phyloP scores from a whole-genome alignment of 1,284 basidiomycete genomes.

The Marasmius tenuissimus region DNA sequence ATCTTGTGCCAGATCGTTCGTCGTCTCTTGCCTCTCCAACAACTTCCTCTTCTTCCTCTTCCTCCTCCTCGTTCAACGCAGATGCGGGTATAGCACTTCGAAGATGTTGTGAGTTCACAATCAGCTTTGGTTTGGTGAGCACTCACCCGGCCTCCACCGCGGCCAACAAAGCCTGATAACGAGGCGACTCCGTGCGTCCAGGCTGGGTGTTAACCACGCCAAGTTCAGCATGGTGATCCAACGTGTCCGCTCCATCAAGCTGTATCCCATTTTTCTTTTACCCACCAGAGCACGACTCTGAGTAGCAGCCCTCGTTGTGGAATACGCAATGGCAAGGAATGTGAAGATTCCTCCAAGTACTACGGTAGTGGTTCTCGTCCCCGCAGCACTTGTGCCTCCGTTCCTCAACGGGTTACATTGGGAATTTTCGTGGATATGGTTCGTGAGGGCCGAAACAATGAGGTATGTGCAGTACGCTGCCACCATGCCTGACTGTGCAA shows the following conservation, averaged over 20 bases:
- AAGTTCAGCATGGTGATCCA: conserved; percentile 60
- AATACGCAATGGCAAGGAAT: conserved; percentile 97
- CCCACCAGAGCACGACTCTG: conserved; percentile 91
- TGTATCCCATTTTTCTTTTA: conserved; percentile 65
- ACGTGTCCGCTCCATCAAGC: conserved; percentile 54
- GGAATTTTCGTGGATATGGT: conserved; percentile 81
- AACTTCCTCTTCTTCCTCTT: conserved; percentile 76
- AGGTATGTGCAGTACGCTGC: conserved; percentile 97
- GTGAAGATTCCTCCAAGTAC: conserved; percentile 94
- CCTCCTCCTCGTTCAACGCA: conserved; percentile 82
- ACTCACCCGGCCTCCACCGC: conserved; percentile 92
- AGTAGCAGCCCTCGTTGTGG: conserved; percentile 93
- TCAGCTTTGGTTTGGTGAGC: neutral
- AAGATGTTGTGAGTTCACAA: conserved; percentile 1
- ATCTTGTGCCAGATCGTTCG: conserved; percentile 94
- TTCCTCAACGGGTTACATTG: conserved; percentile 88
- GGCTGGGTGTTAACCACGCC: conserved; percentile 86
- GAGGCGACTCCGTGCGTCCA: conserved; percentile 79
- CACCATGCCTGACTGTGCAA: conserved; percentile 96
- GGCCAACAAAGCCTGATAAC: conserved; percentile 93
- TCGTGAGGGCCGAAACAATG: conserved; percentile 91
- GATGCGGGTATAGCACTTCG: conserved; percentile 88
- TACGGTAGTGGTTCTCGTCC: conserved; percentile 84
- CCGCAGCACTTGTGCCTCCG: conserved; percentile 52
- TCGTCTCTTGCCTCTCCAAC: conserved; percentile 84